These are phyloP conservation scores for Vitis cinerea DNA, from an alignment of 164 flowering plant genomes.

Conservation along the genomic window DNA sequence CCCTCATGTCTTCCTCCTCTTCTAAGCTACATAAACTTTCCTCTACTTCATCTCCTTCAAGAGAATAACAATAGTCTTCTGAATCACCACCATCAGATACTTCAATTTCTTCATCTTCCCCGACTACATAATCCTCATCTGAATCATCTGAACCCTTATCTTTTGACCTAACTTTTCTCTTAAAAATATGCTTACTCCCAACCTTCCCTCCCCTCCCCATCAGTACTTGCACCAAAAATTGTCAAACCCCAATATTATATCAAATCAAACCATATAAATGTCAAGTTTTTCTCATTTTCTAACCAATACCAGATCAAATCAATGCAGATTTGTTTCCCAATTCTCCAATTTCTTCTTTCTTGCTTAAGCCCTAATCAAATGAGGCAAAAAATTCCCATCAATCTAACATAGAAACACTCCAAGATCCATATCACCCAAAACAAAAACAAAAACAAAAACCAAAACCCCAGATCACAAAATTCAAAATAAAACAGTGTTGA, in stretches of 20 bases:
- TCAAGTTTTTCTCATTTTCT: not conserved
- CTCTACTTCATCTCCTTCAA: constrained; percentile 45
- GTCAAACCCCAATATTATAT: constrained; percentile 5
- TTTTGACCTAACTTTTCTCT: constrained; percentile 26
- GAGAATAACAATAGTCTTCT: constrained; percentile 35
- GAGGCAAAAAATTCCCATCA: not conserved
- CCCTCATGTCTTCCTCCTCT: constrained; percentile 32
- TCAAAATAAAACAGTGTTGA: not conserved
- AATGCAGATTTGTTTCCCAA: constrained; percentile 4
- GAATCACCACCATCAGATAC: constrained; percentile 33
- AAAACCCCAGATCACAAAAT: constrained; percentile 13
- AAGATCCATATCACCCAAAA: constrained; percentile 2
- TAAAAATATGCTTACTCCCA: constrained; percentile 23
- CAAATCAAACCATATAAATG: constrained; percentile 5
- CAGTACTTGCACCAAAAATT: constrained; percentile 20
- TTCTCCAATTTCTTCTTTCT: constrained; percentile 6
- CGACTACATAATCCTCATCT: constrained; percentile 81
- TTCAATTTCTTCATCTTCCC: constrained; percentile 47
- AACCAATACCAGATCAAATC: constrained; percentile 9
- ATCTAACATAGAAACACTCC: not conserved
- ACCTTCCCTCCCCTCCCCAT: constrained; percentile 61
- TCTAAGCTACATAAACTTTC: constrained; percentile 36
- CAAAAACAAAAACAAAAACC: constrained; percentile 4
- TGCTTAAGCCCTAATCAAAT: constrained; percentile 9
- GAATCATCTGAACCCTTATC: constrained; percentile 69